phyloP scores from a whole-genome alignment of 2,329 filamentous ascomycete genomes.

The Lasiodiplodia hormozganensis region DNA sequence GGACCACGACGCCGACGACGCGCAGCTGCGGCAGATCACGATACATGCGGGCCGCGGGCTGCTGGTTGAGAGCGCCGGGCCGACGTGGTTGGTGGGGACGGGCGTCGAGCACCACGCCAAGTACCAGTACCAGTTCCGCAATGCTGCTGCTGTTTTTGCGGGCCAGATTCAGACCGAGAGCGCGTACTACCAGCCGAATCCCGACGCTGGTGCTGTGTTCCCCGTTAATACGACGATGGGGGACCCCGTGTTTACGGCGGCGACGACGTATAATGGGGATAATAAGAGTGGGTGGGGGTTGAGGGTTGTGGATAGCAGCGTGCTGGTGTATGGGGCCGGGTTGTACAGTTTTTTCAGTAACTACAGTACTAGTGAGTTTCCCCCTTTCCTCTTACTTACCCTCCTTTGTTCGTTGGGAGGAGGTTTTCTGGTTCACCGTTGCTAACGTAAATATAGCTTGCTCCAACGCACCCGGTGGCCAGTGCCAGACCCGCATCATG shows the following conservation, averaged over 20 bases:
- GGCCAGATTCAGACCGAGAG: constrained; percentile 88
- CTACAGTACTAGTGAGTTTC: constrained; percentile 54
- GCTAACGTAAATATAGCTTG: constrained; percentile 38
- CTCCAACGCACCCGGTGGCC: constrained; percentile 41
- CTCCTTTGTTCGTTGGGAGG: background rate
- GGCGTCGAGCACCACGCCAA: constrained; percentile 65
- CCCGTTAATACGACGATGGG: constrained; percentile 61
- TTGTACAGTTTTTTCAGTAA: constrained; percentile 74
- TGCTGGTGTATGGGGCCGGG: constrained; percentile 69
- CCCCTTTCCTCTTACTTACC: background rate
- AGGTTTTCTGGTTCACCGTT: background rate
- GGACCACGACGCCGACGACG: constrained; percentile 85
- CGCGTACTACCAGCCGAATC: constrained; percentile 83
- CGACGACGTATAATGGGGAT: constrained; percentile 31
- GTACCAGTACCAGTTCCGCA: constrained; percentile 84
- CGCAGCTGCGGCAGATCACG: constrained; percentile 75
- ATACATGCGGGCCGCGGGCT: constrained; percentile 88
- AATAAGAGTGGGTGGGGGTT: constrained; percentile 67
- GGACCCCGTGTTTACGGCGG: constrained; percentile 72
- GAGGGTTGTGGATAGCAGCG: constrained; percentile 63
- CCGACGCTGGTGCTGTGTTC: constrained; percentile 73
- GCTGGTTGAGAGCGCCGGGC: constrained; percentile 66
- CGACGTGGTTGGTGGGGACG: constrained; percentile 69
- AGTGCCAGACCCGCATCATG: constrained; percentile 59
- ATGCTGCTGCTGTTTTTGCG: constrained; percentile 81